These are phyloP conservation scores for Polytrichum formosum DNA, from an alignment of 225 moss, liverwort and hornwort species.

Conservation along the genomic window DNA sequence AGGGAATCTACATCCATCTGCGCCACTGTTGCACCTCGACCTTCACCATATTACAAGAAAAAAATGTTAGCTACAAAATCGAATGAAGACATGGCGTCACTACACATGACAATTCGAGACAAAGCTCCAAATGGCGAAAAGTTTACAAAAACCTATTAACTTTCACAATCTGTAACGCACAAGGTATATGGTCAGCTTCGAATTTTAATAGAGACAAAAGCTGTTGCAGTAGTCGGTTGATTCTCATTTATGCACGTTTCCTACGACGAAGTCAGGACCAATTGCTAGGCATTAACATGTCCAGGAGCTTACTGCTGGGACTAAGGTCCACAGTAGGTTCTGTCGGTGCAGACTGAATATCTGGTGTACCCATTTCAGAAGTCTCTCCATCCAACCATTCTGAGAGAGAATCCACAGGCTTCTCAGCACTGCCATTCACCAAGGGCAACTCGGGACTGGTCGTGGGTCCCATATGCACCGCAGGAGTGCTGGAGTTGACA, in stretches of 20 bases:
- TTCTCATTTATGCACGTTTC: too few species aligned
- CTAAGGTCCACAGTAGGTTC: conserved; percentile 26
- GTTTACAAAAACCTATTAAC: too few species aligned
- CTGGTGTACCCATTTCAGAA: conserved; percentile 29
- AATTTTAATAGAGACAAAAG: too few species aligned
- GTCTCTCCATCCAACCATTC: conserved; percentile 33
- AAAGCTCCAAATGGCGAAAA: too few species aligned
- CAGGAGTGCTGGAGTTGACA: conserved; percentile 1
- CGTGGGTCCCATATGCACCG: not conserved
- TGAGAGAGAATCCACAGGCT: conserved; percentile 39
- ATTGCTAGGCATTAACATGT: too few species aligned
- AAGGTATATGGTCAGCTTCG: too few species aligned
- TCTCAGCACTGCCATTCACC: conserved; percentile 17
- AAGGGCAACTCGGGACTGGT: not conserved
- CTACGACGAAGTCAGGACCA: too few species aligned
- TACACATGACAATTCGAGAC: too few species aligned
- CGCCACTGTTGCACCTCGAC: conserved; percentile 8
- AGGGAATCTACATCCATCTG: conserved; percentile 34
- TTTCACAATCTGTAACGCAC: too few species aligned
- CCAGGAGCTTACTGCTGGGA: conserved; percentile 21
- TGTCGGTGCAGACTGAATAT: conserved; percentile 28
- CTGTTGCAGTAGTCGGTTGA: too few species aligned
- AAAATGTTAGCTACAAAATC: not conserved
- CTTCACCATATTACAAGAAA: not conserved
- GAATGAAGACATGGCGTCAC: too few species aligned